Evolutionary conservation across 106 monocot genomes (phyloP), one percentile per base, ranked within the genome.

Genomic region (Dendrobium nobile): DNA sequence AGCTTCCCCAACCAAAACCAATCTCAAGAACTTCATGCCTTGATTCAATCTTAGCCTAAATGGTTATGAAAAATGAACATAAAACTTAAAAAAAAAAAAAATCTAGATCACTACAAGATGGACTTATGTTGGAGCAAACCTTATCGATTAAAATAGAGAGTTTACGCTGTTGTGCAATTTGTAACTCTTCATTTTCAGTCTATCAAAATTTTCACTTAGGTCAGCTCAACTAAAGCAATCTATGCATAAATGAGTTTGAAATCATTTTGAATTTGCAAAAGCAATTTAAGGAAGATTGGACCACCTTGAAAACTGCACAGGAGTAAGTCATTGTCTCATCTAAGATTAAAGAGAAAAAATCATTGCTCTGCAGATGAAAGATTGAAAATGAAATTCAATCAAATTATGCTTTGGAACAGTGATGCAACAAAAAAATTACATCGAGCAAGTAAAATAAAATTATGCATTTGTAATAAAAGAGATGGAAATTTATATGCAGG

Each of bases 311-410:
- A 78, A 95, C 82, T 41, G 95, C 98, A 85, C 85, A 99, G 18
- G 98, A 99, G 77, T 99, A 99, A 41, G 92, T 92, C 98, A 99
- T 99, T 47, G 98, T 93, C 26, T 95, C 89, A 75, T 99, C 98
- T 78, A 99, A 87, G 79, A 99, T 95, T 54, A 99, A 82, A 33
- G 95, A 87, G 84, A 99, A 99, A 59, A 99, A 91, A 17, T 95
- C 95, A 68, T 99, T 99, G 67, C 98, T 99, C 98, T 99, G 58
- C 19, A 85, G 3, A 76, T 88, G 5, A 67, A 43, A 82, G 45
- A 70, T 64, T 27, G 16, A 41, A 27, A 78, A 79, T 17, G 8
- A 47, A 47, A 72, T 9, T 58, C 42, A 19, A 67, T 55, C 70
- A 82, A 77, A 40, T 79, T 19, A 48, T 48, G 61, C 20, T 31